Evolutionary conservation across 2,329 filamentous ascomycete species (phyloP), one percentile per base, ranked within the genome.

Genomic region (Venturia effusa): DNA sequence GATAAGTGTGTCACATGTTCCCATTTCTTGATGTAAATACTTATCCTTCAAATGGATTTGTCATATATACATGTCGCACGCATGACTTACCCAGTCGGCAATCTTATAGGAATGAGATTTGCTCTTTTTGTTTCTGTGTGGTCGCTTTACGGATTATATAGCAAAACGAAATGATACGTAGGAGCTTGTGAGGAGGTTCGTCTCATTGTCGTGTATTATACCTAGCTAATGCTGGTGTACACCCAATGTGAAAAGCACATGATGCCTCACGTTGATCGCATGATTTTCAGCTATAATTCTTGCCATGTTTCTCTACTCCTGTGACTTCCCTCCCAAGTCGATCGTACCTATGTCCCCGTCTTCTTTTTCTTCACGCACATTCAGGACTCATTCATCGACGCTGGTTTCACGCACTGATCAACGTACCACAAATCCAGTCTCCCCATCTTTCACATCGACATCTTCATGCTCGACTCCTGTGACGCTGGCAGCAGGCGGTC

Each of bases 401-500:
- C 51, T n/a, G 15, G 15, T 8, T 15, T 8, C 32, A 15, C 41
- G 39, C 51, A 37, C 1, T 48, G 2, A 59, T 59, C 48, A 59
- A 55, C 51, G 45, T 30, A 66, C 64, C 24, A 11, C n/a, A 39
- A 95, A 96, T 4, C 77, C 77, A n/a, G 71, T 75, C 72, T 96
- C 92, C 7, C 81, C 88, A 1, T 88, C 81, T 54, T 88, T 81
- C 0, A 83, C 70, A 0, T 85, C 82, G 6, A 90, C 81, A 0
- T 88, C 83, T 66, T 86, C 83, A 67, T 86, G 84, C 67, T 92
- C 87, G 8, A 96, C 77, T 69, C 87, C 86, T 43, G 85, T 84
- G 0, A 97, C 93, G 30, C 83, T 83, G 1, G 92, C 87, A 64
- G 84, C 80, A 0, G 80, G 78, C 0, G 92, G 92, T 0, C 93